Evolutionary conservation across 2,329 filamentous ascomycete genomes (phyloP).

Genomic region (Calonectria pseudoturangicola): DNA sequence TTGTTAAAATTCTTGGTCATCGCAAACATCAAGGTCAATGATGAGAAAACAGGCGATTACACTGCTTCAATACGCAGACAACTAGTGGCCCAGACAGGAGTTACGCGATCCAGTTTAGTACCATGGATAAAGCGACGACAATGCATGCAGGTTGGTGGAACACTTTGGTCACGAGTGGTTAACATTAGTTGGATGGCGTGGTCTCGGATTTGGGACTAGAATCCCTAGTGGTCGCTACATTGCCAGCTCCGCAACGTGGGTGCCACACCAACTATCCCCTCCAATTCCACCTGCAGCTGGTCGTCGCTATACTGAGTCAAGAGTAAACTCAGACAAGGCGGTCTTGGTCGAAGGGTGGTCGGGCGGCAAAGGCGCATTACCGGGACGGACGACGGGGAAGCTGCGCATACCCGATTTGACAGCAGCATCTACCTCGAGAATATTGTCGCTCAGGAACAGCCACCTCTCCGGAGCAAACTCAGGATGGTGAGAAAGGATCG

Average conservation of each 20-base stretch:
- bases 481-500: conserved; percentile 71
- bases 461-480: conserved; percentile 71
- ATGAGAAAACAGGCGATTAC: conserved; percentile 36
- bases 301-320: conserved; percentile 51
- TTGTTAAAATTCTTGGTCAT: conserved; percentile 19
- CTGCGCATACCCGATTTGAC: conserved; percentile 77
- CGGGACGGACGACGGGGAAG: conserved; percentile 78
- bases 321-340: conserved; percentile 61
- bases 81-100: conserved; percentile 29
- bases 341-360: conserved; percentile 63
- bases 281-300: conserved; percentile 49
- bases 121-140: conserved; percentile 44
- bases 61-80: conserved; percentile 31
- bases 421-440: conserved; percentile 80
- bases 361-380: conserved; percentile 78
- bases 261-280: conserved; percentile 47
- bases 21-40: conserved; percentile 34
- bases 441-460: conserved; percentile 89
- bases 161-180: conserved; percentile 46
- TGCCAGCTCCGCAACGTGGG: conserved; percentile 50
- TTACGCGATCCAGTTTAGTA: conserved; percentile 42
- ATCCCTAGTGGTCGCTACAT: conserved; percentile 51
- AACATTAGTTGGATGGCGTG: conserved; percentile 48
- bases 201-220: conserved; percentile 53
- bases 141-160: conserved; percentile 48